A percentile compares a stretch with the other conserved stretches of the same genome.
phyloP scores from a whole-genome alignment of 2,329 filamentous ascomycete species.

The Thielaviopsis euricoi region DNA sequence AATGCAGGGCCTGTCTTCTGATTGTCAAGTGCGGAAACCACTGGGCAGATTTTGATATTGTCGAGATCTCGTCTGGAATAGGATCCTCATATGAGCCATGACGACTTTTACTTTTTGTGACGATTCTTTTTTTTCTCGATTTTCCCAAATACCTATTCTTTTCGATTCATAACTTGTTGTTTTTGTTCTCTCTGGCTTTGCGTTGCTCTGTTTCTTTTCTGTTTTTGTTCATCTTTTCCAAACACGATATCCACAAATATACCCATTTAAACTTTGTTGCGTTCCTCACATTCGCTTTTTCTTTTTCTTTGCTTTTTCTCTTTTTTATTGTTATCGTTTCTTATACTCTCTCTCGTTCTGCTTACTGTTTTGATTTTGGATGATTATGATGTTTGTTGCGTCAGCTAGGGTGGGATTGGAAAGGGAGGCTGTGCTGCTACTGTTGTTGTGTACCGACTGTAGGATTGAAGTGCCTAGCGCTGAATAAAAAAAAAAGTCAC shows the following conservation, averaged over 20 bases:
- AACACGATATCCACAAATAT: constrained; percentile 8
- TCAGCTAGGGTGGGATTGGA: neutral
- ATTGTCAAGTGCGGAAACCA: too few relatives aligned
- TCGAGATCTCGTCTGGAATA: neutral
- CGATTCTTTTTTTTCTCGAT: neutral
- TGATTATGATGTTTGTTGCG: neutral
- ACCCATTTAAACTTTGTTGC: constrained; percentile 9
- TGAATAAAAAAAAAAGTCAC: too few relatives aligned
- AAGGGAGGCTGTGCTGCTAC: neutral
- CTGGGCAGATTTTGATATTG: neutral
- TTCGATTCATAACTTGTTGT: neutral
- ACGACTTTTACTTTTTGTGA: neutral
- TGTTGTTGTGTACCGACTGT: too few relatives aligned
- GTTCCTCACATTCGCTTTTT: constrained; percentile 8
- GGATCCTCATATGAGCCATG: neutral
- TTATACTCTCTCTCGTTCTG: constrained; percentile 6
- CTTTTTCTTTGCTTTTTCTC: constrained; percentile 5
- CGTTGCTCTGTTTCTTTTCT: neutral
- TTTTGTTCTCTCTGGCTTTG: neutral
- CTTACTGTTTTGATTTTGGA: constrained; percentile 12
- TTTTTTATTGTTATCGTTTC: neutral
- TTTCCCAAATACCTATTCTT: neutral
- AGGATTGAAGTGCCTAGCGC: too few relatives aligned
- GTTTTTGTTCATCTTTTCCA: neutral
- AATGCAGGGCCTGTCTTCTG: too few relatives aligned